Percentiles rank a stretch among this genome's conserved stretches.
These are phyloP conservation scores for Dactylonectria estremocensis DNA, from an alignment of 2,329 filamentous ascomycete genomes.

Conservation along the genomic window DNA sequence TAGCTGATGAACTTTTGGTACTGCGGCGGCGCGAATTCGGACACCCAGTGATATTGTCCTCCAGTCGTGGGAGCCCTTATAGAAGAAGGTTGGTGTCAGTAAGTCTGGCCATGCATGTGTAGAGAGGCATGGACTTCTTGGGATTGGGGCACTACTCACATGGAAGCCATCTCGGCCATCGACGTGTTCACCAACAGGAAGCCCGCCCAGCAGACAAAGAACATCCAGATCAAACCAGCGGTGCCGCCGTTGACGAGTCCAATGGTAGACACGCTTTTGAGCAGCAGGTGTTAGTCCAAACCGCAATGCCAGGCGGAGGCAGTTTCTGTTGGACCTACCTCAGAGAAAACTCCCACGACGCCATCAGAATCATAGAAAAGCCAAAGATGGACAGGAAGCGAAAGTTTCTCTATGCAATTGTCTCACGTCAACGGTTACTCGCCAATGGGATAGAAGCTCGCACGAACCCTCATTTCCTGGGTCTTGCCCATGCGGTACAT, in stretches of 20 bases:
- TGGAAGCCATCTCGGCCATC: constrained; percentile 66
- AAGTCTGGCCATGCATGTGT: neutral
- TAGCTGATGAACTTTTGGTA: constrained; percentile 70
- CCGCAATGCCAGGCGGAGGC: too few relatives aligned
- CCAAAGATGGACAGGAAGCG: constrained; percentile 62
- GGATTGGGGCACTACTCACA: constrained; percentile 43
- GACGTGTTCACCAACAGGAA: constrained; percentile 57
- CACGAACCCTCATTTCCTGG: constrained; percentile 44
- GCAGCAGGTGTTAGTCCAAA: neutral
- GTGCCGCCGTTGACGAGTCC: constrained; percentile 60
- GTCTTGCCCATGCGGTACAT: constrained; percentile 44
- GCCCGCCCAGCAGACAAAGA: constrained; percentile 56
- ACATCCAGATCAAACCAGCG: constrained; percentile 63
- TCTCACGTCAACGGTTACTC: constrained; percentile 5
- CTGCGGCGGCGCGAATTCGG: constrained; percentile 64
- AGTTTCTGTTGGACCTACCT: constrained; percentile 40
- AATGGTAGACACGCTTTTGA: constrained; percentile 35
- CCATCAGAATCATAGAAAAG: constrained; percentile 63
- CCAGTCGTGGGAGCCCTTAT: constrained; percentile 66
- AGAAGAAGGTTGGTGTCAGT: neutral
- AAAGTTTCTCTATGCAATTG: constrained; percentile 57
- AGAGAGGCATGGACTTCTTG: neutral
- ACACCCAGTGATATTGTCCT: constrained; percentile 73
- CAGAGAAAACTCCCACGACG: constrained; percentile 61
- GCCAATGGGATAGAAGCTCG: neutral